Percentiles rank a stretch among this genome's conserved stretches.
Evolutionary conservation across 2,329 filamentous ascomycete species (phyloP).

Genomic region (Colletotrichum sp.): DNA sequence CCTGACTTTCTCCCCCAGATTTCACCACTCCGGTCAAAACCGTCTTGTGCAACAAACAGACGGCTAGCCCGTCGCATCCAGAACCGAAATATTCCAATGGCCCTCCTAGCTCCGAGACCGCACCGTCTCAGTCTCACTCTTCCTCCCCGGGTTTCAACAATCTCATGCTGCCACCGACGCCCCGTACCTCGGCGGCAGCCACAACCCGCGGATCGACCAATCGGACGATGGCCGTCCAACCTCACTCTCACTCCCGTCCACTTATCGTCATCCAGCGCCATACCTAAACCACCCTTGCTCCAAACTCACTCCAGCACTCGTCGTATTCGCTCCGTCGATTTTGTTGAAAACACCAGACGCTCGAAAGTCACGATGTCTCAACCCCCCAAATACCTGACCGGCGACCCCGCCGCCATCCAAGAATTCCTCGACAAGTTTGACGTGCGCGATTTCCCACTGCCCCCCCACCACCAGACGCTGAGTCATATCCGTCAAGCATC

Average conservation of each 20-base stretch:
- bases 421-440: slow-evolving; percentile 92
- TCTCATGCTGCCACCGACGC: not conserved
- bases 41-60: not conserved
- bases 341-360: slow-evolving; percentile 1
- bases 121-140: slow-evolving; percentile 1
- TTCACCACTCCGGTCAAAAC: not conserved
- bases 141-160: not conserved
- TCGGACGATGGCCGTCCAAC: slow-evolving; percentile 20
- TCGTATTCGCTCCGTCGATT: not conserved
- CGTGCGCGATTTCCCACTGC: slow-evolving; percentile 62
- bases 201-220: not conserved
- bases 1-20: not conserved
- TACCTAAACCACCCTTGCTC: not conserved
- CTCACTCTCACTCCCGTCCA: slow-evolving; percentile 2
- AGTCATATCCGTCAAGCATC: slow-evolving; percentile 9
- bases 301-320: slow-evolving; percentile 2
- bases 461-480: not conserved
- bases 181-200: not conserved
- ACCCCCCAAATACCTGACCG: slow-evolving; percentile 74
- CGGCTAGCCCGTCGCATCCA: not conserved
- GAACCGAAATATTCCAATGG: not conserved
- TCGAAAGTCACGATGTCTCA: slow-evolving; percentile 33
- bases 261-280: not conserved
- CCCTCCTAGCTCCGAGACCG: not conserved
- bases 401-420: slow-evolving; percentile 76